phyloP scores from a whole-genome alignment of 129 eudicot species.

The Scalesia atractyloides region DNA sequence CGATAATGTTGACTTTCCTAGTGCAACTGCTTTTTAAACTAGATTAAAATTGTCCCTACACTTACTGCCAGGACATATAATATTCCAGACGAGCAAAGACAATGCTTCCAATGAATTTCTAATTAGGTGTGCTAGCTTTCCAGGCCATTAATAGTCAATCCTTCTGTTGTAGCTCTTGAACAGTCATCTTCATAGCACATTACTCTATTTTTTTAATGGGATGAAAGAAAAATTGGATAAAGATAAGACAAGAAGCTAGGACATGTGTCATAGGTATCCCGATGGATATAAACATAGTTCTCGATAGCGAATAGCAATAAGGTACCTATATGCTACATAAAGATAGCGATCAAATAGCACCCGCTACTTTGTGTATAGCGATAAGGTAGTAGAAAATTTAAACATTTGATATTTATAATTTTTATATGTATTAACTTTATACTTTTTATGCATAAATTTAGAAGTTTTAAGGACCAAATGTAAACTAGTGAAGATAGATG shows the following conservation, averaged over 20 bases:
- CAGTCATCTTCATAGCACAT: neutral
- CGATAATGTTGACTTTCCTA: constrained; percentile 8
- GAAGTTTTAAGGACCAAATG: no score
- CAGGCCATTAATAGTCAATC: neutral
- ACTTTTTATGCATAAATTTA: no score
- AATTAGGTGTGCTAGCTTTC: neutral
- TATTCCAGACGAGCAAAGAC: constrained; percentile 1
- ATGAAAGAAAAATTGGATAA: constrained; percentile 3
- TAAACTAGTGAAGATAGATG: no score
- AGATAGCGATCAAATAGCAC: no score
- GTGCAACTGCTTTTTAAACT: constrained; percentile 2
- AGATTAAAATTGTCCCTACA: neutral
- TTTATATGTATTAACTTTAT: no score
- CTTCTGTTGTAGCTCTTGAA: neutral
- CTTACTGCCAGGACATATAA: neutral
- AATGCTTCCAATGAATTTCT: constrained; percentile 11
- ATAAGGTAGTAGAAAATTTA: no score
- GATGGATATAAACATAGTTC: neutral
- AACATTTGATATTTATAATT: no score
- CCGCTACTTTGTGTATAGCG: no score
- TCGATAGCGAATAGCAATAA: no score
- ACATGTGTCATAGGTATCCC: constrained; percentile 4
- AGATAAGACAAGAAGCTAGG: constrained; percentile 15
- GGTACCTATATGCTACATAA: no score
- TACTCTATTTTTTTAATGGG: neutral